Conservation (phyloP, 176 grass and related monocot genomes). For the Alloteropsis semialata region DNA sequence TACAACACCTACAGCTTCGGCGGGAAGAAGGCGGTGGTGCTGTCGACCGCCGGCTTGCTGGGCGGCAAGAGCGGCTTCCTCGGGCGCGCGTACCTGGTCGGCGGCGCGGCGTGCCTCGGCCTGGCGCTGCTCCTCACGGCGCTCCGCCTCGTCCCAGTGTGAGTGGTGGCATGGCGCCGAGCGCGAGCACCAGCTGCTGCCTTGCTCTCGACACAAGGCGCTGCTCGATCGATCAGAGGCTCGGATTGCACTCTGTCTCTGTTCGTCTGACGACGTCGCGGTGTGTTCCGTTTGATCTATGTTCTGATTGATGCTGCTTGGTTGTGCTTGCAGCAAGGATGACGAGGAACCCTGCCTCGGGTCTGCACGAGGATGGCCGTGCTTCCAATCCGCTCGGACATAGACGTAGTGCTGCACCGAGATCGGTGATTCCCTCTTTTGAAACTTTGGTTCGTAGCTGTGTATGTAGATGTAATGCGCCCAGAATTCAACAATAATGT, state of each 20-base stretch:
- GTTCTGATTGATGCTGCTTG: neutral
- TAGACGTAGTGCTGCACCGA: neutral
- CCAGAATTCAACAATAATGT: neutral
- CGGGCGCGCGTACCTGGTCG: slow-evolving; percentile 46
- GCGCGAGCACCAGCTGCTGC: neutral
- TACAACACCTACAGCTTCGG: slow-evolving; percentile 74
- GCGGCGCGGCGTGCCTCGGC: slow-evolving; percentile 44
- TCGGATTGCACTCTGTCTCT: neutral
- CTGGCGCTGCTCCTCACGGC: slow-evolving; percentile 46
- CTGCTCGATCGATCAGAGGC: too few relatives aligned
- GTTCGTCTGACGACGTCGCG: neutral
- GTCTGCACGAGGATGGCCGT: neutral
- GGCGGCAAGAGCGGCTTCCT: slow-evolving; percentile 65
- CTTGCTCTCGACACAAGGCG: neutral
- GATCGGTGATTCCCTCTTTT: neutral
- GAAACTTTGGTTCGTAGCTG: neutral
- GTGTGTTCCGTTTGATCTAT: neutral
- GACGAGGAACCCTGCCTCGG: neutral
- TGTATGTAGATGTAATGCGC: neutral
- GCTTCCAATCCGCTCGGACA: neutral
- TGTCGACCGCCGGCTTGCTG: slow-evolving; percentile 57
- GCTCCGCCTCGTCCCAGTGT: slow-evolving; percentile 32
- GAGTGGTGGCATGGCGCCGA: too few relatives aligned
- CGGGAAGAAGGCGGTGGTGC: slow-evolving; percentile 57
- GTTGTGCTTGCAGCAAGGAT: neutral